A percentile compares a stretch with the other conserved stretches of the same genome.
phyloP scores from a whole-genome alignment of 192 early-diverging fungal species.

The Umbelopsis sp. region DNA sequence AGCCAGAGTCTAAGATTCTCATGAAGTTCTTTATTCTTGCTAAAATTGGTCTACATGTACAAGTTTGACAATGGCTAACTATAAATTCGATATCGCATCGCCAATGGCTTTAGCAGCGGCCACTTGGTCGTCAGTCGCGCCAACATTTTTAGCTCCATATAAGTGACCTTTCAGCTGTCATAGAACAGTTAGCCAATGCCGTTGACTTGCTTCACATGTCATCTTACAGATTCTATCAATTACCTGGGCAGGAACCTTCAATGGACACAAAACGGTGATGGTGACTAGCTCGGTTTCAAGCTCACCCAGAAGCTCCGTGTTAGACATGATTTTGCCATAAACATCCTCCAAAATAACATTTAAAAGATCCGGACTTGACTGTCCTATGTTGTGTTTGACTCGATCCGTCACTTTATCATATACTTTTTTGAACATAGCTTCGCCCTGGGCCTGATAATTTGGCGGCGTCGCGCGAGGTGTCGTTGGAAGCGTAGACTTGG shows the following conservation, averaged over 20 bases:
- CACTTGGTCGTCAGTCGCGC: conserved; percentile 23
- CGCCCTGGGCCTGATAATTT: neutral
- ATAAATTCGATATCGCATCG: neutral
- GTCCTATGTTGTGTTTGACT: conserved; percentile 6
- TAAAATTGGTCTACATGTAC: conserved; percentile 5
- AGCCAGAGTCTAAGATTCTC: neutral
- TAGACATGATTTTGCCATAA: conserved; percentile 26
- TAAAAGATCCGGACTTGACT: conserved; percentile 16
- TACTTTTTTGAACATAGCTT: conserved; percentile 15
- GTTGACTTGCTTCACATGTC: neutral
- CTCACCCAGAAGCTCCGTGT: conserved; percentile 12
- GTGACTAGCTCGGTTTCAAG: conserved; percentile 23
- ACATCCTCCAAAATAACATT: conserved; percentile 19
- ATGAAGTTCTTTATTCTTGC: neutral
- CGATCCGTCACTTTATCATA: conserved; percentile 17
- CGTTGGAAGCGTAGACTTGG: conserved; percentile 10
- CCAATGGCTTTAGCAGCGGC: conserved; percentile 17
- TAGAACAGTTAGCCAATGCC: neutral
- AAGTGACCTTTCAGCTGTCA: conserved; percentile 28
- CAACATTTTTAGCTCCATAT: conserved; percentile 26
- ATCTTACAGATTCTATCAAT: neutral
- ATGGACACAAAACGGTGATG: conserved; percentile 1
- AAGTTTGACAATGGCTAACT: neutral
- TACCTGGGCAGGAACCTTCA: conserved; percentile 26
- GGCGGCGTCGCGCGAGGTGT: neutral